Percentiles rank a stretch among this genome's conserved stretches.
phyloP scores from a whole-genome alignment of 345 rosid species.

The Rhizophora mangle region DNA sequence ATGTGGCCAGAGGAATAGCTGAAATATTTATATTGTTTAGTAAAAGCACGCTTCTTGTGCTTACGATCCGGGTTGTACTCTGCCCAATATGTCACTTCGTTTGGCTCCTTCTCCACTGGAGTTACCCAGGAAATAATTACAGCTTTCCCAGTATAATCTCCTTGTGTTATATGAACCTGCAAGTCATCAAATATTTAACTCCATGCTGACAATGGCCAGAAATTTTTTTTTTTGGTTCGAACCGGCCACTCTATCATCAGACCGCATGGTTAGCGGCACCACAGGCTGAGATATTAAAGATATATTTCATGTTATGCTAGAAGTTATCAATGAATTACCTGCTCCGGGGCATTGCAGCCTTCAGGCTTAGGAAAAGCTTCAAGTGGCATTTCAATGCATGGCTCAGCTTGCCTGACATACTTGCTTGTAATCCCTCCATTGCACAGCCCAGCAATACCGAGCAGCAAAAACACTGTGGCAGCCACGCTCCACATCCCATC shows the following conservation, averaged over 20 bases:
- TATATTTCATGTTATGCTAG: no score
- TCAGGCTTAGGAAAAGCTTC: conserved; percentile 20
- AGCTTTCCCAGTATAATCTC: conserved; percentile 25
- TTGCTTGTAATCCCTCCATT: conserved; percentile 29
- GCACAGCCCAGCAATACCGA: conserved; percentile 3
- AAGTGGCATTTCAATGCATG: conserved; percentile 25
- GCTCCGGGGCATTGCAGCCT: conserved; percentile 37
- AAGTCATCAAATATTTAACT: not conserved
- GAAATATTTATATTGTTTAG: conserved; percentile 22
- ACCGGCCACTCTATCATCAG: not conserved
- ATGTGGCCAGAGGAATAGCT: conserved; percentile 36
- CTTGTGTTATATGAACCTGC: conserved; percentile 44
- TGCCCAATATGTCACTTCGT: conserved; percentile 26
- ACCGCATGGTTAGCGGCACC: no score
- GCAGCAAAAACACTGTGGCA: conserved; percentile 1
- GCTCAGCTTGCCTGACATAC: conserved; percentile 19
- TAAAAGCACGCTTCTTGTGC: conserved; percentile 5
- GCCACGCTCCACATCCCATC: not conserved
- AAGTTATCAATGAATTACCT: conserved; percentile 13
- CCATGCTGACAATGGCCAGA: not conserved
- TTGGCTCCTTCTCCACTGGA: conserved; percentile 3
- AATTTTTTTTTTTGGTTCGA: no score
- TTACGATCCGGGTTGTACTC: conserved; percentile 3
- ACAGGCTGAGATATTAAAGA: no score
- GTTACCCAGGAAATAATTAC: conserved; percentile 37